These are phyloP conservation scores for Metschnikowia kunwiensis DNA, from an alignment of 805 yeast species.

Conservation along the genomic window DNA sequence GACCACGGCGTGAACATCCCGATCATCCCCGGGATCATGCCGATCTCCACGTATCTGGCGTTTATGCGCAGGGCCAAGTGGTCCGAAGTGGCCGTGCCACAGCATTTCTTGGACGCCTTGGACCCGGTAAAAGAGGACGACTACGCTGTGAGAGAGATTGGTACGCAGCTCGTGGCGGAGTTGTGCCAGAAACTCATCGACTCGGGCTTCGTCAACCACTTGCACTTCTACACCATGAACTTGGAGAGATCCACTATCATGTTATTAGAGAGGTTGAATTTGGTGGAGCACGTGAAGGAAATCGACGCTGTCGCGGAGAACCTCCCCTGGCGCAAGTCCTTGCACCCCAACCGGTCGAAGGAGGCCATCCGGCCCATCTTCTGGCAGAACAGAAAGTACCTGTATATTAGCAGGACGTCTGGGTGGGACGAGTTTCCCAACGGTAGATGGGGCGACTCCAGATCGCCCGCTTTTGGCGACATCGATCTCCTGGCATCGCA, in stretches of 20 bases:
- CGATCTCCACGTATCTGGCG: conserved; percentile 91
- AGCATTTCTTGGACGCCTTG: conserved; percentile 61
- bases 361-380: conserved; percentile 92
- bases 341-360: conserved; percentile 72
- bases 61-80: conserved; percentile 92
- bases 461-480: conserved; percentile 96
- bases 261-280: conserved; percentile 72
- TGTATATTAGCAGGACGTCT: conserved; percentile 84
- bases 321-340: conserved; percentile 89
- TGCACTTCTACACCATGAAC: conserved; percentile 97
- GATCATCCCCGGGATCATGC: conserved; percentile 97
- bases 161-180: conserved; percentile 75
- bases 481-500: conserved; percentile 78
- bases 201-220: conserved; percentile 73
- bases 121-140: conserved; percentile 90
- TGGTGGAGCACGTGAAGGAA: conserved; percentile 45
- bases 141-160: conserved; percentile 77
- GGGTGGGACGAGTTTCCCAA: conserved; percentile 98
- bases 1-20: conserved; percentile 76
- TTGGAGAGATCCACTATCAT: conserved; percentile 86
- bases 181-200: conserved; percentile 75
- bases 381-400: conserved; percentile 91
- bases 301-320: conserved; percentile 40
- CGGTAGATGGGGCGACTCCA: conserved; percentile 97
- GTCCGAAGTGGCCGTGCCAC: conserved; percentile 84